phyloP scores from a whole-genome alignment of 2,329 filamentous ascomycete genomes.

The Botrytis medusae region DNA sequence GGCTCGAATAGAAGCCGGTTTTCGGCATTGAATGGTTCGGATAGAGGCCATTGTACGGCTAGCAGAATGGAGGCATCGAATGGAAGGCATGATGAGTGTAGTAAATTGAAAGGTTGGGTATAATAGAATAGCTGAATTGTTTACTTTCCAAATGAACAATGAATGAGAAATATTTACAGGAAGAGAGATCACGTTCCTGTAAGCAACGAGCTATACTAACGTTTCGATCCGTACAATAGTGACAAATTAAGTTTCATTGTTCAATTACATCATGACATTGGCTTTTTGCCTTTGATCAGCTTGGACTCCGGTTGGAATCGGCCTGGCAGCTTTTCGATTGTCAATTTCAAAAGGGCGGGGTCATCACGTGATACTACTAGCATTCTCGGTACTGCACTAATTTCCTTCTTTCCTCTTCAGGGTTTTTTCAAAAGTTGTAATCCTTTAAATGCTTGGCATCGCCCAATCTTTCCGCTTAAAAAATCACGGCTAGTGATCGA shows the following conservation, averaged over 20 bases:
- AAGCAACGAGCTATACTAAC: background rate
- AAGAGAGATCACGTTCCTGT: background rate
- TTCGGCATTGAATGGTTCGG: conserved; percentile 20
- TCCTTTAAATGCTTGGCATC: background rate
- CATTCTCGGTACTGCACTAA: background rate
- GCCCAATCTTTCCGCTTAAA: background rate
- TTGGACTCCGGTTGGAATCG: background rate
- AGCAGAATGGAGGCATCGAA: conserved; percentile 2
- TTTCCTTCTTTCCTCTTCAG: background rate
- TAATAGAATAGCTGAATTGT: background rate
- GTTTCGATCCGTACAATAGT: background rate
- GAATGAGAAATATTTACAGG: background rate
- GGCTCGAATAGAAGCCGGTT: conserved; percentile 24
- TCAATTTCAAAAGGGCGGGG: background rate
- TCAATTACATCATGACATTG: conserved; percentile 14
- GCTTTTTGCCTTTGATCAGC: background rate
- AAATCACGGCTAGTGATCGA: background rate
- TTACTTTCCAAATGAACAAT: background rate
- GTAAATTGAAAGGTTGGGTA: background rate
- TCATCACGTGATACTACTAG: background rate
- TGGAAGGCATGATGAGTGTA: background rate
- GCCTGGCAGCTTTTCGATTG: background rate
- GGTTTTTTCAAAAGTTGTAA: background rate
- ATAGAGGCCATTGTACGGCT: background rate
- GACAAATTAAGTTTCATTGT: background rate